Evolutionary conservation across 176 grass and related monocot species (phyloP).

Genomic region (bread wheat (Triticum aestivum)): IWGSC_CS_RefSeq_v2.1 NC_057812.1:640198310-640198809

Average conservation of each 20-base stretch:
- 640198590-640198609: constrained; percentile 9
- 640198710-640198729: neutral
- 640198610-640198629: neutral
- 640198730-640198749: too few species aligned
- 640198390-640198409: neutral
- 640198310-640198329: too few species aligned
- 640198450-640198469: neutral
- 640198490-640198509: constrained; percentile 35
- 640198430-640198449: constrained; percentile 30
- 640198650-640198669: neutral
- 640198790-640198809: neutral
- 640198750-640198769: too few species aligned
- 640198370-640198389: neutral
- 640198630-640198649: neutral
- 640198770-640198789: too few species aligned
- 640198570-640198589: constrained; percentile 40
- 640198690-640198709: neutral
- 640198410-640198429: neutral
- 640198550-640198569: constrained; percentile 13
- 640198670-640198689: neutral
- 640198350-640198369: constrained; percentile 11
- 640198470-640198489: neutral
- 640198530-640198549: neutral
- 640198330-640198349: neutral
- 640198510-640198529: constrained; percentile 3